phyloP scores from a whole-genome alignment of 2,329 filamentous ascomycete genomes.

The Alternaria consortialis region DNA sequence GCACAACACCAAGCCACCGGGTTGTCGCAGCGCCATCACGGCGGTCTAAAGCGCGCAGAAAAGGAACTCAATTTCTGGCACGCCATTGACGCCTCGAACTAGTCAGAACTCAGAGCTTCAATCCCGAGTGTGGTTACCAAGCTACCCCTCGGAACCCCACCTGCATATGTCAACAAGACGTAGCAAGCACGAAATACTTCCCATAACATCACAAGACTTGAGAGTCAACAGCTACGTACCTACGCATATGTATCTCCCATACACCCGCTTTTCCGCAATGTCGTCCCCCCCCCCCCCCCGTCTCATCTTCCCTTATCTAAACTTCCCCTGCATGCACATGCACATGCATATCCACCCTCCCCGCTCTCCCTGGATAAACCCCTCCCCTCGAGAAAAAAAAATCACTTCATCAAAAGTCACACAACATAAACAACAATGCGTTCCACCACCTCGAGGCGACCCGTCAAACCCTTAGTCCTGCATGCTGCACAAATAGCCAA shows the following conservation, averaged over 20 bases:
- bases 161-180: slow-evolving; percentile 4
- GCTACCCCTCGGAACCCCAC: neutral
- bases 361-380: neutral
- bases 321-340: neutral
- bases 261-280: neutral
- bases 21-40: neutral
- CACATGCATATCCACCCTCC: neutral
- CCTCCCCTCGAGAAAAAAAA: neutral
- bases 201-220: neutral
- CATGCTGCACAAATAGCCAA: neutral
- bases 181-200: neutral
- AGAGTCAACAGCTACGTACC: neutral
- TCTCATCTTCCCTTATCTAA: neutral
- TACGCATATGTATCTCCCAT: neutral
- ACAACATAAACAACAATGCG: slow-evolving; percentile 6
- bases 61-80: neutral
- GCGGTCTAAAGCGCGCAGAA: neutral
- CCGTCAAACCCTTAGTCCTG: neutral
- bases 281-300: neutral
- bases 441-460: neutral
- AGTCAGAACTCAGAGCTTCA: neutral
- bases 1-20: neutral
- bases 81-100: neutral
- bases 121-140: slow-evolving; percentile 1
- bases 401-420: neutral